Base-by-base conservation (phyloP, 176 grass and related monocot species). In the Phoenix dactylifera region DNA sequence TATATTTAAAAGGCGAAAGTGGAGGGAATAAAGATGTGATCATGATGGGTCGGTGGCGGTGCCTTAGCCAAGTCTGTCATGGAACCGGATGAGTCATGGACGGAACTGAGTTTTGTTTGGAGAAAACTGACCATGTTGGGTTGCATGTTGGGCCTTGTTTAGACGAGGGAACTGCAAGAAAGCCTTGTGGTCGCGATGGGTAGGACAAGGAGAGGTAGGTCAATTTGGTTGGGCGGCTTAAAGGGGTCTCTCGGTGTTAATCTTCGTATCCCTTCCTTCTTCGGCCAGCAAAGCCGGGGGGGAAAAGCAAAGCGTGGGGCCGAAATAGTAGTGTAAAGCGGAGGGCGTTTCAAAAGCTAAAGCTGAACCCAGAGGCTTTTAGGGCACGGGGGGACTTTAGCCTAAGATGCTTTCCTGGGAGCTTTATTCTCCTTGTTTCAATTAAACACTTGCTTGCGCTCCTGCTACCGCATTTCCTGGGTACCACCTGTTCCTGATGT, bases 11-110 rank as follows among this genome's bases (percentile, higher is more conserved):
- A 50, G 39, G 79, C 19, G 28, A 60, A 55, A 59, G 35, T 55
- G 58, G 51, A 64, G 85, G 65, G 74, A 68, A 67, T 72, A 78
- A 81, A 82, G 77, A 68, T 65, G 81, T 26, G 70, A 58, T 76
- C 53, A 71, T 61, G 72, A 28, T 26, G 57, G 35, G 62, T 55
- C 59, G 52, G 63, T 65, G 63, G 55, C 64, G 49, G 57, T 65
- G 54, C 64, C 25, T 66, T 32, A 64, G 57, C 61, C 75, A 16
- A 53, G 20, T 60, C 25, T 64, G 69, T 78, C 60, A 5, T 29
- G 23, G 5, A 28, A 28, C 26, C 26, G 4, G 1, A 28, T 28
- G 20, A 4, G 35, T 44, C 35, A 44, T 44, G 35, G 35, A 44
- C 9, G 0, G 12, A 44, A 3, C 35, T 3, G 2, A 44, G 35